Evolutionary conservation across 2,329 filamentous ascomycete genomes (phyloP).

Genomic region (Alternaria solani): DNA sequence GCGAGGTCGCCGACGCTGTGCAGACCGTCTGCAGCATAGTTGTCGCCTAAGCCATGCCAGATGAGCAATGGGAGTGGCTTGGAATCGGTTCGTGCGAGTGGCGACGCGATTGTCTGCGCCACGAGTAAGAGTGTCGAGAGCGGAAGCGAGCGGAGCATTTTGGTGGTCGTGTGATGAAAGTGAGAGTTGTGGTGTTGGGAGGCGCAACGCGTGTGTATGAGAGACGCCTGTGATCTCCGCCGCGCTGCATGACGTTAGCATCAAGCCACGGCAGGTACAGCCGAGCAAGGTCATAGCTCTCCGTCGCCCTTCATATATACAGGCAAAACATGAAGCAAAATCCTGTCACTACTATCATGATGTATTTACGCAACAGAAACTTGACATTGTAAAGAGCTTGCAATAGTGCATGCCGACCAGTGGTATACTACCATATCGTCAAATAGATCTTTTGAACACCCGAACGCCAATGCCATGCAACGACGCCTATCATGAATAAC

Average conservation of each 20-base stretch:
- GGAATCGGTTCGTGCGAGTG: slow-evolving; percentile 15
- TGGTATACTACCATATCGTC: slow-evolving; percentile 26
- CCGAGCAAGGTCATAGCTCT: slow-evolving; percentile 19
- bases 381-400: neutral
- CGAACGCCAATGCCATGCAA: slow-evolving; percentile 27
- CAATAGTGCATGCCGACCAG: neutral
- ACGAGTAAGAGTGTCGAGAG: slow-evolving; percentile 34
- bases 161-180: slow-evolving; percentile 2
- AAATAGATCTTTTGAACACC: slow-evolving; percentile 31
- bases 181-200: slow-evolving; percentile 16
- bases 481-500: neutral
- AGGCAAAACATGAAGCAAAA: neutral
- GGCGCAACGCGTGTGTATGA: slow-evolving; percentile 17
- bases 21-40: slow-evolving; percentile 79
- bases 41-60: slow-evolving; percentile 89
- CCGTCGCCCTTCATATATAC: neutral
- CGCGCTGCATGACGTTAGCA: slow-evolving; percentile 32
- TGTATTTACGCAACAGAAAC: neutral
- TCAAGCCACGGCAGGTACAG: slow-evolving; percentile 21
- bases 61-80: slow-evolving; percentile 80
- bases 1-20: slow-evolving; percentile 74
- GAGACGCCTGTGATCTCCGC: slow-evolving; percentile 15
- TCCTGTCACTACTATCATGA: neutral
- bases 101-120: slow-evolving; percentile 24
- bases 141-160: slow-evolving; percentile 33